Percentiles rank a stretch among this genome's conserved stretches.
These are phyloP conservation scores for Pyricularia pennisetigena DNA, from an alignment of 2,329 filamentous ascomycete species.

Conservation along the genomic window DNA sequence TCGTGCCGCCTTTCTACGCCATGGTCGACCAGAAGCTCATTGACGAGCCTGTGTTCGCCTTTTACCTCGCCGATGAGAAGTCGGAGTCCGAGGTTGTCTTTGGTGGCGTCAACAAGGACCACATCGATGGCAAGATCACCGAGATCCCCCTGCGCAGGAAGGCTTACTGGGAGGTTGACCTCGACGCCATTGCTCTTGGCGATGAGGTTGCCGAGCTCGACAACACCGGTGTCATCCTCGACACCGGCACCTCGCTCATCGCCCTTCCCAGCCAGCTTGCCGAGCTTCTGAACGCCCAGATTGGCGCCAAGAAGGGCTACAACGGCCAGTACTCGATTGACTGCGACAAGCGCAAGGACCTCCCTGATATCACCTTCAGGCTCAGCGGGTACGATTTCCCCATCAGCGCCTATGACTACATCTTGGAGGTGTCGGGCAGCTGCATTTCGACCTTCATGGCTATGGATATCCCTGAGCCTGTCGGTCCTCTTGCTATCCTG, in stretches of 20 bases:
- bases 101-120: constrained; percentile 74
- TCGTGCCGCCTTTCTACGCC: constrained; percentile 92
- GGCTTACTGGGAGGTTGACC: constrained; percentile 99
- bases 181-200: constrained; percentile 85
- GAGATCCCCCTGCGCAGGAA: constrained; percentile 94
- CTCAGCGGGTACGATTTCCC: constrained; percentile 89
- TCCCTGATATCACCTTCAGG: constrained; percentile 88
- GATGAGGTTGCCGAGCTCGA: constrained; percentile 81
- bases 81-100: constrained; percentile 78
- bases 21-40: constrained; percentile 84
- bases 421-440: constrained; percentile 86
- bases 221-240: constrained; percentile 89
- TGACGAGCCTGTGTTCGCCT: constrained; percentile 89
- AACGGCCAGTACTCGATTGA: constrained; percentile 96
- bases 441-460: constrained; percentile 98
- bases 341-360: constrained; percentile 69
- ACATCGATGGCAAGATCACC: constrained; percentile 76
- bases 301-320: constrained; percentile 95
- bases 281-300: constrained; percentile 94
- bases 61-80: constrained; percentile 78
- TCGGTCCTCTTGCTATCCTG: constrained; percentile 87
- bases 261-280: constrained; percentile 84
- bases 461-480: constrained; percentile 83
- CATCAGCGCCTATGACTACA: constrained; percentile 84
- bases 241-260: constrained; percentile 97